phyloP scores from a whole-genome alignment of 179 eudicot species.

The Spinacia oleracea region DNA sequence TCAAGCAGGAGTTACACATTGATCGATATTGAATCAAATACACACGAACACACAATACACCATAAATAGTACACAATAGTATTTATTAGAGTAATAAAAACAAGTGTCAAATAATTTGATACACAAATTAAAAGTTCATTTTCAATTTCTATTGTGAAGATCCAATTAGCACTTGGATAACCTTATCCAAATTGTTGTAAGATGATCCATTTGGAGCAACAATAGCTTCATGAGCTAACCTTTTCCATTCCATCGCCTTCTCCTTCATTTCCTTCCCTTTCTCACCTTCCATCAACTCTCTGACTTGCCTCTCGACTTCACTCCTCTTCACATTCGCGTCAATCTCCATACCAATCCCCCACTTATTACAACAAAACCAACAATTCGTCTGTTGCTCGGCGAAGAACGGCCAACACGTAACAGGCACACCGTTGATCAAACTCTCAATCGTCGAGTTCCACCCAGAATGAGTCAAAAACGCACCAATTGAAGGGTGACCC shows the following conservation, averaged over 20 bases:
- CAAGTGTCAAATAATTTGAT: too few species aligned
- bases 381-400: conserved; percentile 31
- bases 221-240: conserved; percentile 12
- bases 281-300: conserved; percentile 20
- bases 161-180: not conserved
- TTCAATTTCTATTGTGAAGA: not conserved
- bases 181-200: not conserved
- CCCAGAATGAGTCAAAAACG: conserved; percentile 33
- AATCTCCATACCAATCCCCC: conserved; percentile 33
- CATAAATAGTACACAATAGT: too few species aligned
- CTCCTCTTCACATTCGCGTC: conserved; percentile 19
- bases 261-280: conserved; percentile 24
- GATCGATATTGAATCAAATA: too few species aligned
- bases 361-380: conserved; percentile 17
- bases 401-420: conserved; percentile 35
- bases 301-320: conserved; percentile 25
- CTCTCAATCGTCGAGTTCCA: conserved; percentile 32
- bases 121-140: too few species aligned
- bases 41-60: too few species aligned
- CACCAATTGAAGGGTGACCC: conserved; percentile 20
- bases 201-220: conserved; percentile 14
- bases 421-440: conserved; percentile 20
- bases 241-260: conserved; percentile 17
- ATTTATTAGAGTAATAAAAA: too few species aligned
- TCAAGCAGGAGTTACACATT: too few species aligned